These are phyloP conservation scores for Talaromyces ruber DNA, from an alignment of 495 filamentous ascomycete species.

Conservation along the genomic window DNA sequence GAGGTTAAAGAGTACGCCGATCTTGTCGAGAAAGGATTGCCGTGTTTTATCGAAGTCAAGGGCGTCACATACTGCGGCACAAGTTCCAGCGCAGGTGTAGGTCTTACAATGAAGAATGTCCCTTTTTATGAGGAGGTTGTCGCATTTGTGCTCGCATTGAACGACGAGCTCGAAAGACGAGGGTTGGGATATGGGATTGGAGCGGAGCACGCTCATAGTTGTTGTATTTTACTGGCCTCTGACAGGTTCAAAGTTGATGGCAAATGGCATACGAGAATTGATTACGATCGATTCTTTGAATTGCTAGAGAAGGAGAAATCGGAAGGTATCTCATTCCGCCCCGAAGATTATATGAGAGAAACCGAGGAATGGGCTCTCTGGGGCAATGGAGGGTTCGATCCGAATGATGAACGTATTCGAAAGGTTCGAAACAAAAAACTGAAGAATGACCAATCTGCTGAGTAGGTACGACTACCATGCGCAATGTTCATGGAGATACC, in stretches of 20 bases:
- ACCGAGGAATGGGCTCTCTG: conserved; percentile 94
- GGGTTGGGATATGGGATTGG: conserved; percentile 82
- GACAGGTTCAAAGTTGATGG: conserved; percentile 62
- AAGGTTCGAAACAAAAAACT: conserved; percentile 75
- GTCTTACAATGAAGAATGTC: conserved; percentile 90
- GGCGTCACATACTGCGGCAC: conserved; percentile 97
- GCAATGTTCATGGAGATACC: not conserved
- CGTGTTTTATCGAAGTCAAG: conserved; percentile 90
- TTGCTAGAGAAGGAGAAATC: conserved; percentile 56
- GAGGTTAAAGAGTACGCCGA: conserved; percentile 87
- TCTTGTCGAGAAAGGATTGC: conserved; percentile 73
- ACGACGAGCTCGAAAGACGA: conserved; percentile 52
- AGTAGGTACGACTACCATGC: not conserved
- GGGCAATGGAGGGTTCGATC: conserved; percentile 91
- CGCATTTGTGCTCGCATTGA: conserved; percentile 68
- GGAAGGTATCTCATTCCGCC: conserved; percentile 57
- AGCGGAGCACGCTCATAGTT: conserved; percentile 90
- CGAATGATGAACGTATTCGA: conserved; percentile 72
- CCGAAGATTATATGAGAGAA: conserved; percentile 82
- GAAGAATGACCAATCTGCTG: conserved; percentile 10
- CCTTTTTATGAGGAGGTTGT: conserved; percentile 87
- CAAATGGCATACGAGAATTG: conserved; percentile 86
- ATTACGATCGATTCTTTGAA: conserved; percentile 84
- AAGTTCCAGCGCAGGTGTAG: conserved; percentile 66
- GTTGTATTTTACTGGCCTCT: conserved; percentile 79